Conservation (phyloP, 2,329 filamentous ascomycete genomes). For the Pseudogymnoascus sp. region DNA sequence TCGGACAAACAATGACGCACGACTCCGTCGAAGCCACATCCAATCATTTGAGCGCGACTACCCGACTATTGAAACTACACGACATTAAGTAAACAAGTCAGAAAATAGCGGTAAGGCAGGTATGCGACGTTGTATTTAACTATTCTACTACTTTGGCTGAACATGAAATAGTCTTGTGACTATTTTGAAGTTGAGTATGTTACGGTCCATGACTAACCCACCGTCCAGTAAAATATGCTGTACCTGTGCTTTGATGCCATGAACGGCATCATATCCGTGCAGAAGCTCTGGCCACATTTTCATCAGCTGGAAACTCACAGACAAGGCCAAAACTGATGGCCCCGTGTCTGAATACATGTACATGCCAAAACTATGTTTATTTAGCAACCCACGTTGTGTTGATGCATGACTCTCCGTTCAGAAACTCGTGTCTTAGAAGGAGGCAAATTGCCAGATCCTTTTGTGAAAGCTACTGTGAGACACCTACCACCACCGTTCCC, state of each 20-base stretch:
- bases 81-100: background rate
- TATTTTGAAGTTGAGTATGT: background rate
- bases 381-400: background rate
- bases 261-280: background rate
- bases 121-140: background rate
- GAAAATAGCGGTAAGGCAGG: background rate
- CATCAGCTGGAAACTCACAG: background rate
- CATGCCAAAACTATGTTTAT: background rate
- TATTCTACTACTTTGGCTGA: background rate
- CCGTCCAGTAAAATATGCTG: background rate
- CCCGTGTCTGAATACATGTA: background rate
- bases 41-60: background rate
- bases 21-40: background rate
- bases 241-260: background rate
- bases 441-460: background rate
- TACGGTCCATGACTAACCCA: background rate
- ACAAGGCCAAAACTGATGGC: background rate
- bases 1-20: background rate
- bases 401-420: background rate
- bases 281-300: background rate
- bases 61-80: background rate
- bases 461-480: background rate
- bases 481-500: background rate
- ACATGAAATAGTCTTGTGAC: background rate
- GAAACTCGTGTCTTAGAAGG: background rate